Base-by-base conservation (phyloP, 768 basidiomycete species). In the Cytidiella melzeri region DNA sequence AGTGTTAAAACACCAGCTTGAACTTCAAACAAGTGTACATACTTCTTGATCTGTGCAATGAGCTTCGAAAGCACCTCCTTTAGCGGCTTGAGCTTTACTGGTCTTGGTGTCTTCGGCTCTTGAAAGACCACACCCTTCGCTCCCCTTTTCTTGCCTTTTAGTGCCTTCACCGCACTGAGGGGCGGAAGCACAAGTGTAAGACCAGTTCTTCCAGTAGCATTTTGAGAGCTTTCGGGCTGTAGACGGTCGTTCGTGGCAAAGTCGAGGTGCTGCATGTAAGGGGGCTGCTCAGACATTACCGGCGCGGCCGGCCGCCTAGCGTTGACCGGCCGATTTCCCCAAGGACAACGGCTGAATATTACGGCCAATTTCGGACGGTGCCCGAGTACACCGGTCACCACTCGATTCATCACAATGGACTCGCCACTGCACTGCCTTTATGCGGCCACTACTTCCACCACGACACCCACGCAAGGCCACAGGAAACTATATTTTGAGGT, bases 1-100 rank as follows among this genome's bases (percentile, higher is more conserved):
- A 4, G 18, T 19, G 34, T n/a, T n/a, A n/a, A n/a, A n/a, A n/a
- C n/a, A n/a, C 34, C 34, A 36, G 25, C 13, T 40, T 12, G 21
- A 15, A n/a, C 2, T n/a, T 24, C 20, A 11, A 38, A 5, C 15
- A 26, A 28, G 13, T 20, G 4, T 4, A 56, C 75, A 46, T 52
- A 87, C 88, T 83, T 89, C 70, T 88, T 88, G 23, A 90, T 79
- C 65, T 85, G 84, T 0, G 64, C 58, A 41, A 90, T 80, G 18
- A 90, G 70, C 63, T 80, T 81, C 3, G 69, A 61, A 41, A 90
- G 65, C 20, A 89, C 84, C 65, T 87, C 88, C 59, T 81, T 87
- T 56, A 91, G 70, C 3, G 88, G 86, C 61, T 89, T 89, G 49
- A 88, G 71, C 65, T 87, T 90, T 53, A 81, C 56, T 13, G 84